These are phyloP conservation scores for Sclerotinia glacialis DNA, from an alignment of 2,329 filamentous ascomycete species.

Conservation along the genomic window DNA sequence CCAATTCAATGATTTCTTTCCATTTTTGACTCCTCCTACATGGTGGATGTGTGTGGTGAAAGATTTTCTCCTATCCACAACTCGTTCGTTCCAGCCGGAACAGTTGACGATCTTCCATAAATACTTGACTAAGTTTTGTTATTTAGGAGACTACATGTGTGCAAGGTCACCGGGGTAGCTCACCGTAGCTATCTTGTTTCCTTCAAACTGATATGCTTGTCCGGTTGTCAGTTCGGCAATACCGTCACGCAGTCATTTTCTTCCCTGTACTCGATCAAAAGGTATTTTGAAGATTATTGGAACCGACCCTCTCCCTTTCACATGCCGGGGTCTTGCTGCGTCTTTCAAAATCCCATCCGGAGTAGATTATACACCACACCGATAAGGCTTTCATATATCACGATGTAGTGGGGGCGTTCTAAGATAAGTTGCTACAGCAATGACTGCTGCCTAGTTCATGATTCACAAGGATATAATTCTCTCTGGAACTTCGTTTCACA, in stretches of 20 bases:
- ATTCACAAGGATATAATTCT: neutral
- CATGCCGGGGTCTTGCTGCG: neutral
- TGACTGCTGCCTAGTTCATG: neutral
- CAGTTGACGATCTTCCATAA: neutral
- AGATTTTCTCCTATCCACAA: neutral
- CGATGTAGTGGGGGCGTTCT: neutral
- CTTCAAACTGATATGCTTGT: neutral
- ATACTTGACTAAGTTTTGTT: neutral
- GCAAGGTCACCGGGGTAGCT: neutral
- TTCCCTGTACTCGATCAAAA: neutral
- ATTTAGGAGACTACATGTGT: neutral
- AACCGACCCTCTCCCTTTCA: neutral
- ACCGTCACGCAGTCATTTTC: too few relatives aligned
- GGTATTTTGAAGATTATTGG: neutral
- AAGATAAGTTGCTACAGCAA: neutral
- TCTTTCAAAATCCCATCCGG: neutral
- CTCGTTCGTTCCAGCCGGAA: neutral
- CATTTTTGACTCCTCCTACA: neutral
- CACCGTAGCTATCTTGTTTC: neutral
- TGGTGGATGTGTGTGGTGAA: neutral
- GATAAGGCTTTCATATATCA: neutral
- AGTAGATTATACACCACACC: neutral
- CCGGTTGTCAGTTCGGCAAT: neutral
- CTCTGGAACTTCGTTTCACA: neutral
- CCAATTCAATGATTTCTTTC: neutral